Conservation (phyloP, 495 filamentous ascomycete species). For the Venustampulla echinocandica region DNA sequence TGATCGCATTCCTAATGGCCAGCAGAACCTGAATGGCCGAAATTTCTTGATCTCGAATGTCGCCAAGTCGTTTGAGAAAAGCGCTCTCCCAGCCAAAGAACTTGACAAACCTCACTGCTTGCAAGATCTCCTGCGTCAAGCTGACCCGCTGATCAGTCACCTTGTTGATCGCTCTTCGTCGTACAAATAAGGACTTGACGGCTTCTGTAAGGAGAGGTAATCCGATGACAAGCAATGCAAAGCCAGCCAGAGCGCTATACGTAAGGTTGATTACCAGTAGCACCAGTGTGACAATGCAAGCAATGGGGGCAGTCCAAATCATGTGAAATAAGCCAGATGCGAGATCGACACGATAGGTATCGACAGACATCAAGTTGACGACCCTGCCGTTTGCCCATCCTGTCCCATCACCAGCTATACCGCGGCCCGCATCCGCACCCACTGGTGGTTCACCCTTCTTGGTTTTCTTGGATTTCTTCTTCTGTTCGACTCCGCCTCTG, state of each 20-base stretch:
- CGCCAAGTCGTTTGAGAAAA: constrained; percentile 67
- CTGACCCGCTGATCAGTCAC: constrained; percentile 86
- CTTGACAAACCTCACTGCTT: constrained; percentile 89
- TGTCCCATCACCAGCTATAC: constrained; percentile 54
- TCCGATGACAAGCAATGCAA: constrained; percentile 68
- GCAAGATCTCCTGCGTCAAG: constrained; percentile 86
- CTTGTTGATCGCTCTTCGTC: constrained; percentile 74
- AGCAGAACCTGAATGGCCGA: constrained; percentile 68
- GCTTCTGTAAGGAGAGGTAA: constrained; percentile 66
- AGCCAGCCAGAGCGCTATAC: constrained; percentile 83
- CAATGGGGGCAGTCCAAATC: constrained; percentile 75
- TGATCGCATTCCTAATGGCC: constrained; percentile 74
- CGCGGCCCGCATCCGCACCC: constrained; percentile 30
- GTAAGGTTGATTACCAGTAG: constrained; percentile 76
- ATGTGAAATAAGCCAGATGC: constrained; percentile 84
- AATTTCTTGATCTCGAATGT: constrained; percentile 68
- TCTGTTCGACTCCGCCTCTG: constrained; percentile 21
- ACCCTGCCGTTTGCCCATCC: constrained; percentile 91
- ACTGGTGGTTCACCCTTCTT: constrained; percentile 33
- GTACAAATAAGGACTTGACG: constrained; percentile 59
- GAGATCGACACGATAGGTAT: constrained; percentile 83
- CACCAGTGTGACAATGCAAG: constrained; percentile 66
- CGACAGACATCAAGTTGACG: constrained; percentile 85
- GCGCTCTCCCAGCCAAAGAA: constrained; percentile 90
- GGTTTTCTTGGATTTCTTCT: constrained; percentile 27